phyloP scores from a whole-genome alignment of 768 basidiomycete species.

The Hirschioporus abietinus region DNA sequence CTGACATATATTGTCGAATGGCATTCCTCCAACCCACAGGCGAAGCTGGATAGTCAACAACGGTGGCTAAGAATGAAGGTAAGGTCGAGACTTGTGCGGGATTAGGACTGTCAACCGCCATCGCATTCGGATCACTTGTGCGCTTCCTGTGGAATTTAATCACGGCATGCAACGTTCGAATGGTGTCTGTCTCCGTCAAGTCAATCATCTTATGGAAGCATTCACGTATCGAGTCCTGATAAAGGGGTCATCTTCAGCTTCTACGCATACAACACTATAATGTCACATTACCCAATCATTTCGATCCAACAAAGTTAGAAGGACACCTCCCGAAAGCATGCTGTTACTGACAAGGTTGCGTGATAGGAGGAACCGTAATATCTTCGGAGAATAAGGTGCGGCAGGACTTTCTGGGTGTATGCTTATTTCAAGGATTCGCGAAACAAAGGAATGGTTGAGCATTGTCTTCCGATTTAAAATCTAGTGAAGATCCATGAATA shows the following conservation, averaged over 20 bases:
- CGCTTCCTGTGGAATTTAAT: constrained; percentile 31
- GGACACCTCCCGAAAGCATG: constrained; percentile 58
- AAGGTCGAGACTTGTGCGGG: constrained; percentile 28
- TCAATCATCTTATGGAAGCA: constrained; percentile 55
- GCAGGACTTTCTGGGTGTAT: constrained; percentile 1
- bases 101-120: constrained; percentile 31
- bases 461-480: background rate
- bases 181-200: constrained; percentile 59
- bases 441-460: constrained; percentile 1
- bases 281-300: constrained; percentile 60
- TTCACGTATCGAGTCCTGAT: constrained; percentile 35
- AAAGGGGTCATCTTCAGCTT: background rate
- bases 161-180: constrained; percentile 45
- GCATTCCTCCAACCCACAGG: constrained; percentile 40
- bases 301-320: constrained; percentile 45
- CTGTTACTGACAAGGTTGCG: constrained; percentile 47
- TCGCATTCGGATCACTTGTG: constrained; percentile 19
- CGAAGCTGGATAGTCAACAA: constrained; percentile 37
- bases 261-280: background rate
- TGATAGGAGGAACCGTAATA: constrained; percentile 54
- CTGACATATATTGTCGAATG: constrained; percentile 42
- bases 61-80: constrained; percentile 31
- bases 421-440: constrained; percentile 4
- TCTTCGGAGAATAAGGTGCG: constrained; percentile 47
- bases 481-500: background rate